Percentiles rank a stretch among this genome's conserved stretches.
phyloP scores from a whole-genome alignment of 345 rosid genomes.

The Hypericum perforatum region DNA sequence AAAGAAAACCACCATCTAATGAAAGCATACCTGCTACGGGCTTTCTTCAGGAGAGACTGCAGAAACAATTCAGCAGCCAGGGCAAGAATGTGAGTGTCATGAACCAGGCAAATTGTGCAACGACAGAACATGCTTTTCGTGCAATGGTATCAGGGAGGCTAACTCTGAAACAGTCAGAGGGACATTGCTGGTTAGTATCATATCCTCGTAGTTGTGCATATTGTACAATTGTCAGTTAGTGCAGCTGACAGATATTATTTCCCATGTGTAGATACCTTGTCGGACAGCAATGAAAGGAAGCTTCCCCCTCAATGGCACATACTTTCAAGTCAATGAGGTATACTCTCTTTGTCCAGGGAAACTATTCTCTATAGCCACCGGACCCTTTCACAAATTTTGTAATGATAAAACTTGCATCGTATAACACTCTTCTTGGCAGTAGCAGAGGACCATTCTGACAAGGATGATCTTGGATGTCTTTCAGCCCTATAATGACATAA shows the following conservation, averaged over 20 bases:
- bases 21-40: background rate
- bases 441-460: no score
- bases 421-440: no score
- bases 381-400: background rate
- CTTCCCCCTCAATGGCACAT: slow-evolving; percentile 93
- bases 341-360: background rate
- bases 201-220: background rate
- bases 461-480: no score
- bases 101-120: slow-evolving; percentile 39
- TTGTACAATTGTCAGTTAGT: background rate
- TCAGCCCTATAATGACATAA: no score
- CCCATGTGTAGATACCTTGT: slow-evolving; percentile 66
- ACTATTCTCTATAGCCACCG: background rate
- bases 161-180: slow-evolving; percentile 73
- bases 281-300: slow-evolving; percentile 96
- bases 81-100: slow-evolving; percentile 43
- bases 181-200: slow-evolving; percentile 59
- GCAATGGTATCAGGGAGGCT: slow-evolving; percentile 62
- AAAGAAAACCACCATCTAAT: no score
- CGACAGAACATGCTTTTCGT: slow-evolving; percentile 57
- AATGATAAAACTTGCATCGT: no score
- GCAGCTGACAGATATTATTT: slow-evolving; percentile 1
- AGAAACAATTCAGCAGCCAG: slow-evolving; percentile 54
- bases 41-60: slow-evolving; percentile 63
- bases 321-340: slow-evolving; percentile 95